Base-by-base conservation (phyloP, 345 rosid species). In the Populus tremula region DNA sequence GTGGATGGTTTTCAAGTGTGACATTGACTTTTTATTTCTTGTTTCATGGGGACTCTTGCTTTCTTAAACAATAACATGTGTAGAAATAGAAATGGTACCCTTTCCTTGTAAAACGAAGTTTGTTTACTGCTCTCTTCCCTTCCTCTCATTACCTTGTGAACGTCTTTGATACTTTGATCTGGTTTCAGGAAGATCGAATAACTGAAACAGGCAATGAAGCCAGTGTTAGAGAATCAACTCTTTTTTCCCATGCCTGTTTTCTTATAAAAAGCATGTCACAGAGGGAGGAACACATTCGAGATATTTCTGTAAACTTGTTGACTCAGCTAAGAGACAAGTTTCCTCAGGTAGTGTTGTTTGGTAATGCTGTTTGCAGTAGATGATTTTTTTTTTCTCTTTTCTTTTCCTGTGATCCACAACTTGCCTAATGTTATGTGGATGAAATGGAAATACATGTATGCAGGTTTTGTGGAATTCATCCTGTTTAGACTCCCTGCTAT, bases 381-480 rank as follows among this genome's bases (percentile, higher is more conserved):
- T 65, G 29, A 47, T 41, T 21, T 31, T 71, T 31, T 71, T 72
- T 27, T 14, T 4, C 56, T 43, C 80, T n/a, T 9, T 59, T 38
- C 64, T 56, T 53, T 67, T 35, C 56, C 36, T 47, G 7, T 54
- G 63, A 39, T 87, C 20, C 49, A 73, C 72, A 66, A 74, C 62
- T 78, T 78, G 70, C 74, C 65, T 45, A 23, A 73, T 66, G 27
- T 50, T 45, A 61, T 66, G 67, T 79, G 67, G 81, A 74, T 43
- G 65, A 72, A 70, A 21, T 25, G 53, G 69, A 73, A 73, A 72
- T 73, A 13, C 39, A 50, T 82, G 17, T 73, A 67, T 89, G 86
- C 95, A 96, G 99, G 91, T 94, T 72, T 86, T 96, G 83, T 96
- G 99, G 99, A 90, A 92, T 84, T 93, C 99, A 12, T 89, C 97